Conservation (phyloP, 805 yeast species). For the Metahyphopichia silvanorum region DNA sequence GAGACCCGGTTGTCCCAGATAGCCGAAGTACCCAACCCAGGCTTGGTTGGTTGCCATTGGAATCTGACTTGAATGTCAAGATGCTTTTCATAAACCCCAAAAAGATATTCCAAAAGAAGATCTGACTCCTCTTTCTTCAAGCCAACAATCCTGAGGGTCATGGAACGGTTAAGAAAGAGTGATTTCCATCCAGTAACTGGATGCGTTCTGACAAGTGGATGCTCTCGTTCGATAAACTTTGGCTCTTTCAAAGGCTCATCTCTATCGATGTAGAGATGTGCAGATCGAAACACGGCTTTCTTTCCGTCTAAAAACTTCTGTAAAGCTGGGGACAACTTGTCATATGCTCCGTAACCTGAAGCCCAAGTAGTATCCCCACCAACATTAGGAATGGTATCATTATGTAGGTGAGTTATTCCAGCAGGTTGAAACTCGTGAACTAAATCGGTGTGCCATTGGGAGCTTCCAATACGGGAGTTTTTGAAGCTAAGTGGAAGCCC, state of each 20-base stretch:
- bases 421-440: conserved; percentile 58
- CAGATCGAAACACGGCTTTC: conserved; percentile 23
- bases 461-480: background rate
- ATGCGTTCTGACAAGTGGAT: conserved; percentile 27
- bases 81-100: conserved; percentile 40
- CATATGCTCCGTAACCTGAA: conserved; percentile 52
- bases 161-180: conserved; percentile 20
- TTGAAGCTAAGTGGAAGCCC: background rate
- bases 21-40: conserved; percentile 44
- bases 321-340: conserved; percentile 48
- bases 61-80: conserved; percentile 51
- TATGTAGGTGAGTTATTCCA: conserved; percentile 51
- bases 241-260: conserved; percentile 19
- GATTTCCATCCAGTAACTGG: conserved; percentile 29
- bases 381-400: conserved; percentile 45
- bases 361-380: conserved; percentile 59
- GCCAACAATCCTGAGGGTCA: conserved; percentile 45
- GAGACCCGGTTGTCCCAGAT: conserved; percentile 54
- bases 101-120: conserved; percentile 43
- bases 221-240: conserved; percentile 16
- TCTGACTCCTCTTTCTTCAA: conserved; percentile 46
- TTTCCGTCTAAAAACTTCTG: conserved; percentile 27
- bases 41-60: conserved; percentile 29
- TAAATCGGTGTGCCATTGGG: conserved; percentile 50
- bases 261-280: conserved; percentile 14